Percentiles rank a stretch among this genome's conserved stretches.
These are phyloP conservation scores for Deinandra increscens DNA, from an alignment of 129 eudicot genomes.

Conservation along the genomic window DNA sequence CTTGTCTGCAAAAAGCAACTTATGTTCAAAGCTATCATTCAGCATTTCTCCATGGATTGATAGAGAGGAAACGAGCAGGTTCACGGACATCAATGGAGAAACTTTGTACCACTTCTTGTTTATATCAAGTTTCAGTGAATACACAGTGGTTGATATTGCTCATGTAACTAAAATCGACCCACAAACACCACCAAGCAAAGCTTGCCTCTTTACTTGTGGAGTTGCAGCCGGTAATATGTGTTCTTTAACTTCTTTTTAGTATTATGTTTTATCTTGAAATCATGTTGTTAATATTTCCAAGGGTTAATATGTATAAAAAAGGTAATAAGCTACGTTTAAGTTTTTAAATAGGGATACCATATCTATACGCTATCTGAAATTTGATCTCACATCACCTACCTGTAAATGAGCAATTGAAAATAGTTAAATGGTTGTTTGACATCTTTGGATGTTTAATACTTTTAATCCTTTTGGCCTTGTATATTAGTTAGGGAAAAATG, in stretches of 20 bases:
- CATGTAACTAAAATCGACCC: slow-evolving; percentile 63
- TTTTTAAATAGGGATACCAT: no score
- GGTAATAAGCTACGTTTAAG: no score
- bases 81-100: slow-evolving; percentile 80
- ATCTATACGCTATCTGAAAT: no score
- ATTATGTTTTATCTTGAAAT: no score
- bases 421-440: no score
- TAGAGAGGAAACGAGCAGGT: slow-evolving; percentile 83
- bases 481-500: no score
- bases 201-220: slow-evolving; percentile 91
- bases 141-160: slow-evolving; percentile 83
- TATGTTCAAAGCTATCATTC: slow-evolving; percentile 68
- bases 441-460: no score
- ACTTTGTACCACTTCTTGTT: slow-evolving; percentile 55
- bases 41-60: slow-evolving; percentile 57
- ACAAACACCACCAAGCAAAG: slow-evolving; percentile 70
- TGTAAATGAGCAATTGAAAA: no score
- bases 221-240: slow-evolving; percentile 64
- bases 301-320: no score
- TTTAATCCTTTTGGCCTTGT: no score
- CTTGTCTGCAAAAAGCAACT: slow-evolving; percentile 70
- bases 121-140: slow-evolving; percentile 79
- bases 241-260: slow-evolving; percentile 18
- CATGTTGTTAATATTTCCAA: no score
- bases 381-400: no score